Base-by-base conservation (phyloP, 257 asterid species). In the Nicotiana paniculata region DNA sequence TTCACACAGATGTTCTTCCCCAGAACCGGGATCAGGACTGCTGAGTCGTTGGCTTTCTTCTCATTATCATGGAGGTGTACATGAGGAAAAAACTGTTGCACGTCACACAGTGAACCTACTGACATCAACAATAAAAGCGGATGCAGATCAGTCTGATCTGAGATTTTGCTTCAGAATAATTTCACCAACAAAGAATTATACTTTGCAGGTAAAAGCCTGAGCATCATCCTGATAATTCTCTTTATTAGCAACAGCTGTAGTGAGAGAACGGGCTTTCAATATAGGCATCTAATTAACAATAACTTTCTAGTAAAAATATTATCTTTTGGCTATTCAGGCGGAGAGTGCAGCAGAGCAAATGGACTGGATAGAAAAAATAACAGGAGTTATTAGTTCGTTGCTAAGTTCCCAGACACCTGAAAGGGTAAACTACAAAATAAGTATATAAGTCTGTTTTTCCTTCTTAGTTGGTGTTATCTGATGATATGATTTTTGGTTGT, bases 321-420 rank as follows among this genome's bases (percentile, higher is more conserved):
- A 68, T 77, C 85, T 51, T 67, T 84, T 82, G 85, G 65, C 82
- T 82, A 54, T 85, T 84, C 91, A 93, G 97, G 97, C 97, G 77
- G 97, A 93, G 87, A 91, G 86, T 89, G 89, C 91, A 83, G 82
- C 87, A 37, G 97, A 93, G 13, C 97, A 91, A 84, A 90, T 90
- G 94, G 97, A 93, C 86, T 93, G 97, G 97, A 88, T 93, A 53
- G 97, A 93, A 77, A 93, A 92, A 83, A 93, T 93, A 85, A 93
- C 95, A 7, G 97, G 94, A 82, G 97, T 93, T 77, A 93, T 93
- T 85, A 88, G 91, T 83, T 93, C 97, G 55, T 87, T 93, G 88
- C 88, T 93, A 83, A 90, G 89, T 86, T 90, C 92, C 82, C 95
- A 92, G 80, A 81, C 88, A 83, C 91, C 91, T 77, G 97, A 92